Evolutionary conservation across 2,329 filamentous ascomycete genomes (phyloP).

Genomic region (Furcasterigmium sp.): DNA sequence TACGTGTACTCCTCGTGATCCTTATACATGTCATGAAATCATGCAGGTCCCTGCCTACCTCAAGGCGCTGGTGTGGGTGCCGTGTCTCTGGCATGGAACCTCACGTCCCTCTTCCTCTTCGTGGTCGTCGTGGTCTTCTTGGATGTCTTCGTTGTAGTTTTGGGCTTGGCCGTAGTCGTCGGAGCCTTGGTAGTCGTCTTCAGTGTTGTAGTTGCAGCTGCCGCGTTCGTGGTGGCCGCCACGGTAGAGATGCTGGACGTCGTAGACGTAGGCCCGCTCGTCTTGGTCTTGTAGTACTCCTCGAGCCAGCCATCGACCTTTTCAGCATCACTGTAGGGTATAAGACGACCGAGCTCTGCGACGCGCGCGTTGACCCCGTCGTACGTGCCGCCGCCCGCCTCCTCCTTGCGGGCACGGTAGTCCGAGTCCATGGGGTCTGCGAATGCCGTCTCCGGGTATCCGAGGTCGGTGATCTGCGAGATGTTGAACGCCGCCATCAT

Average conservation of each 20-base stretch:
- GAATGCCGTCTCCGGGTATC: slow-evolving; percentile 30
- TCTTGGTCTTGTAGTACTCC: slow-evolving; percentile 21
- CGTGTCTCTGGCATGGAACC: slow-evolving; percentile 1
- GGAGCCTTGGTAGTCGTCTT: slow-evolving; percentile 2
- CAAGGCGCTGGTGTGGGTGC: not conserved
- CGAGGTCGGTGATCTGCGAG: slow-evolving; percentile 26
- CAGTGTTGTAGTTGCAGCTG: not conserved
- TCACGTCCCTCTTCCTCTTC: slow-evolving; percentile 6
- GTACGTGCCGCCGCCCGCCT: slow-evolving; percentile 16
- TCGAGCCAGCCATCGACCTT: slow-evolving; percentile 22
- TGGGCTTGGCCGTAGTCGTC: not conserved
- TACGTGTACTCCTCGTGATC: no score
- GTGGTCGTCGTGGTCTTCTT: not conserved
- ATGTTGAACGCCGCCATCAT: slow-evolving; percentile 41
- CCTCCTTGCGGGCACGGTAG: slow-evolving; percentile 25
- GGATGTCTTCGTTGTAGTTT: not conserved
- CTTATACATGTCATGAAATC: no score
- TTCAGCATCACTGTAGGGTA: slow-evolving; percentile 26
- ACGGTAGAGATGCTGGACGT: not conserved
- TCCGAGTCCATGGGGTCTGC: slow-evolving; percentile 29
- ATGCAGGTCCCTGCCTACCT: no score
- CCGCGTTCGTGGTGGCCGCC: not conserved
- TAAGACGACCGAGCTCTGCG: slow-evolving; percentile 22
- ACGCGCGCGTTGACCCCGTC: slow-evolving; percentile 21
- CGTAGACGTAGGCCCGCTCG: not conserved